Evolutionary conservation across 495 filamentous ascomycete species (phyloP).

Genomic region (Trichoderma reesei): DNA sequence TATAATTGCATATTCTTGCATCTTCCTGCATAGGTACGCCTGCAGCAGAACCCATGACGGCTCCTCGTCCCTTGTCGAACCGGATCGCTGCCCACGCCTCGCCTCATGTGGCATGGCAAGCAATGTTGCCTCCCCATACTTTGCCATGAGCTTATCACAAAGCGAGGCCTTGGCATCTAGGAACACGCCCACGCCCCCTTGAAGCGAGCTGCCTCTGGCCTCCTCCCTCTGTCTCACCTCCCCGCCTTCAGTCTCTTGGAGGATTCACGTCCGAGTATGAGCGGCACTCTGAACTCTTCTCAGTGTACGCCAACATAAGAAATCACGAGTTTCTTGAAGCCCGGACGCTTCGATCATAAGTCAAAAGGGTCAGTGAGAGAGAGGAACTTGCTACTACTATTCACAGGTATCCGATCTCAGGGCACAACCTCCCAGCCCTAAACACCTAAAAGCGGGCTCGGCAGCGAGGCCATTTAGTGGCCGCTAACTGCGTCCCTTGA

Average conservation of each 20-base stretch:
- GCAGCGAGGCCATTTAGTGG: conserved; percentile 6
- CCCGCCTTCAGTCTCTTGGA: too few relatives aligned
- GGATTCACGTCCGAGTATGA: too few relatives aligned
- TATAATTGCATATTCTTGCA: not conserved
- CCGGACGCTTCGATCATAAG: too few relatives aligned
- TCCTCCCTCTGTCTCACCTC: not conserved
- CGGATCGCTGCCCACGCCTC: conserved; percentile 2
- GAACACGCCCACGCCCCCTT: conserved; percentile 3
- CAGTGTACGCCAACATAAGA: too few relatives aligned
- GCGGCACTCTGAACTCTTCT: too few relatives aligned
- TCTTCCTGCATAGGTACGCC: not conserved
- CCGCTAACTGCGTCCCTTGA: not conserved
- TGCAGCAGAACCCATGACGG: too few relatives aligned
- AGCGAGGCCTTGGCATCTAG: conserved; percentile 7
- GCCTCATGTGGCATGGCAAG: not conserved
- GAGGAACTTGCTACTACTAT: too few relatives aligned
- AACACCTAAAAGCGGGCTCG: conserved; percentile 6
- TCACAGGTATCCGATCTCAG: too few relatives aligned
- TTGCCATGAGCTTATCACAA: conserved; percentile 7
- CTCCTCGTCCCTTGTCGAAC: not conserved
- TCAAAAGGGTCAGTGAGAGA: not conserved
- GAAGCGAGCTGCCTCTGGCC: not conserved
- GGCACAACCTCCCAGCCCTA: conserved; percentile 11
- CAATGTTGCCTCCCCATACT: not conserved
- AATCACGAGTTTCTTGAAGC: too few relatives aligned